Evolutionary conservation across 1,284 basidiomycete species (phyloP), one percentile per base, ranked within the genome.

Genomic region (Ustilago bromivora): DNA sequence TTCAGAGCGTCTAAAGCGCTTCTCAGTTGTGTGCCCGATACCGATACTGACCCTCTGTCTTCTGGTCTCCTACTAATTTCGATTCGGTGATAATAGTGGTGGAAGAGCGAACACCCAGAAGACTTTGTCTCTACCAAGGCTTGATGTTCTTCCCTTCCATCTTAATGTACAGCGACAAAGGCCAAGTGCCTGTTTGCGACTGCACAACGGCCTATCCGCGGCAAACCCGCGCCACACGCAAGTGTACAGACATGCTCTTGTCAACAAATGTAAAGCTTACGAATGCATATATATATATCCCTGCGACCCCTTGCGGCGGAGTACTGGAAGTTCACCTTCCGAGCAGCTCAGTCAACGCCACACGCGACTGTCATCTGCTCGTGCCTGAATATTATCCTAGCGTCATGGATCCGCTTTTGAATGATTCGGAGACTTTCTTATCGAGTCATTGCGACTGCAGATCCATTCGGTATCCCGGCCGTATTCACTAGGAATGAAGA

Each of bases 101-200:
- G 76, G 76, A 78, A 74, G 68, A 71, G 71, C 61, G 76, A 78
- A 51, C 71, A 78, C 23, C 76, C 76, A 10, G 67, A 78, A 41
- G 71, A 78, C 43, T 17, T 74, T 32, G 68, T 71, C n/a, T 32
- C 65, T 31, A n/a, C 51, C 58, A 76, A 76, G 46, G 69, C 62
- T 35, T 76, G 53, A 51, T 5, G 19, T 31, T 38, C 7, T 12
- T 51, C 12, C 12, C 5, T 23, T 31, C 28, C 46, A 31, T 49
- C 46, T 31, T 49, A 9, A 49, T 49, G 7, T 8, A 13, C 40
- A 7, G 36, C 36, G 36, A 38, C 36, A 38, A 13, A 38, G 36
- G 36, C 15, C 17, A 17, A 15, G 40, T 28, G 40, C 40, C 13
- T 41, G 40, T 41, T 41, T 41, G 11, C 40, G 10, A 17, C 11